Evolutionary conservation across 345 rosid species (phyloP), one percentile per base, ranked within the genome.

Genomic region (Acer negundo): DNA sequence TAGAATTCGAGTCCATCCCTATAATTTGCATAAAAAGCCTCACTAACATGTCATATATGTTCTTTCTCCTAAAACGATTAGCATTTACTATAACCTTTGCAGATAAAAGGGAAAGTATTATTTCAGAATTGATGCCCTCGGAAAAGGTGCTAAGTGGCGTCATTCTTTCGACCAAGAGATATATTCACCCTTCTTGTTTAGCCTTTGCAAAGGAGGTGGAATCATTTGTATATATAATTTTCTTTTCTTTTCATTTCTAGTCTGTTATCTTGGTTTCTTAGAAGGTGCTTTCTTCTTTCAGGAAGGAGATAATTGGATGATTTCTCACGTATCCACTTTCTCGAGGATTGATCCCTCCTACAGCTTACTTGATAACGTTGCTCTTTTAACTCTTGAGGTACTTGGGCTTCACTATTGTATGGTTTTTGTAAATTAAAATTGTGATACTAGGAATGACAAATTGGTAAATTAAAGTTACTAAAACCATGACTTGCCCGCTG

Each of bases 101-200:
- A 95, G 98, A 80, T 93, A 80, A 95, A 90, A 87, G 98, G 98
- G 79, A 95, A n/a, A 95, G 79, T 93, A 92, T 74, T 95, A 93
- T 80, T 93, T 81, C 84, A 86, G 93, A 87, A 86, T 93, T 72
- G 98, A 95, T 70, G 88, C 88, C n/a, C 70, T 89, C 16, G 98
- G 98, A 80, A 90, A 89, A 78, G 98, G 98, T 82, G 95, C 98
- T 46, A 92, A 90, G 81, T 95, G 98, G 98, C 95, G 98, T 69
- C 90, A 95, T 71, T 77, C 95, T 69, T 89, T 90, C 76, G 95
- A 98, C 67, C 97, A 95, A 82, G 97, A 95, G 85, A 90, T 95
- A 85, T 95, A 93, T 87, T 95, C 98, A 12, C 98, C 98, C 10
- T 89, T 93, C 73, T 81, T 95, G 68, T 84, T n/a, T 95, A 78